phyloP scores from a whole-genome alignment of 1,284 basidiomycete species.

The Prillingera fragicola region DNA sequence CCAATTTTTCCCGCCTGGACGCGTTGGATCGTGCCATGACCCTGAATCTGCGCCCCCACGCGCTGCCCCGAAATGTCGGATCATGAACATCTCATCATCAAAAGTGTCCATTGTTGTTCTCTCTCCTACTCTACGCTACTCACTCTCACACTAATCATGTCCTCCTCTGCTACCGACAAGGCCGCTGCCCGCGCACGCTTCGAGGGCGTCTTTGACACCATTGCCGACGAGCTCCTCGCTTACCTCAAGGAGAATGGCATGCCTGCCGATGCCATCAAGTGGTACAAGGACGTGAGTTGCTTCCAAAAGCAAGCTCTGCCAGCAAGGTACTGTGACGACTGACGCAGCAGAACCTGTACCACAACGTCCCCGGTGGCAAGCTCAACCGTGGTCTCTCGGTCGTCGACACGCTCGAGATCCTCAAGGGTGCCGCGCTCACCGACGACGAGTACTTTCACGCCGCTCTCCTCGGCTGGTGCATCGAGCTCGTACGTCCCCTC shows the following conservation, averaged over 20 bases:
- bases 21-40: no score
- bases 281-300: conserved; percentile 65
- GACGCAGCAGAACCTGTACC: conserved; percentile 67
- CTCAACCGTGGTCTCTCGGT: conserved; percentile 94
- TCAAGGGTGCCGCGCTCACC: conserved; percentile 58
- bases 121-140: neutral
- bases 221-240: conserved; percentile 57
- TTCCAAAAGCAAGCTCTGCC: neutral
- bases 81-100: neutral
- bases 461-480: conserved; percentile 90
- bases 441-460: conserved; percentile 86
- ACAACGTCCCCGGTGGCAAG: conserved; percentile 95
- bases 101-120: neutral
- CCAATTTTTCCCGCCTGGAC: no score
- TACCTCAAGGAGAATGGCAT: conserved; percentile 64
- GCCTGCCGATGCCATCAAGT: conserved; percentile 74
- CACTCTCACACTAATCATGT: conserved; percentile 2
- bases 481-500: conserved; percentile 83
- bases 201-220: conserved; percentile 53
- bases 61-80: neutral
- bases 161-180: no score
- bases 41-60: neutral
- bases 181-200: conserved; percentile 35
- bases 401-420: conserved; percentile 85
- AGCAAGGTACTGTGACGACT: neutral